Evolutionary conservation across 176 grass and related monocot genomes (phyloP), one percentile per base, ranked within the genome.

Genomic region (Canna indica): DNA sequence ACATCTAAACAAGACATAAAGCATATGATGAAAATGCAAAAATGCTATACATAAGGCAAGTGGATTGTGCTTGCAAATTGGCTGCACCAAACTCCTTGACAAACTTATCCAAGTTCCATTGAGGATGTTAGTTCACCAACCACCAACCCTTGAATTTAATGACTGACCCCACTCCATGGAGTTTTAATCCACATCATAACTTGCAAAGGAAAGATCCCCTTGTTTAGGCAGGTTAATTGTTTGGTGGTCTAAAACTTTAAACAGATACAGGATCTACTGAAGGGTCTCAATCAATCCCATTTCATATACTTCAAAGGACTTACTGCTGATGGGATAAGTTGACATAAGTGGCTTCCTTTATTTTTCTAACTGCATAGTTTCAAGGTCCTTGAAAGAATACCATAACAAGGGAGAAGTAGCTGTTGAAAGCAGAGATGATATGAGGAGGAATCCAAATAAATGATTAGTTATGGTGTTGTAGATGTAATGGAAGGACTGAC

Each of bases 191-290:
- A 32, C 59, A 32, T 26, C 59, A 62, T 34, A 15, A 32, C 27
- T 62, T 62, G 50, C 50, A 33, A 15, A 62, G 59, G 28, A 16
- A 32, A 30, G 13, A 17, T 33, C 4, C 29, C 59, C 29, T 33
- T 32, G 59, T 62, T 62, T 34, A 2, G 59, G 35, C 63, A 66
- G 35, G 35, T 66, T 66, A 32, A 62, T 39, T 66, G 32, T 66
- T 38, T 10, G 20, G 35, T 38, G 33, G 6, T 38, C 33, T 38
- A 66, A 20, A 66, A 12, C 63, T 38, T 8, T 14, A 66, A 38
- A 12, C 20, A 66, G 63, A 36, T 41, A 39, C 5, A 24, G 63
- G 20, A 33, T 25, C 29, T 17, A 14, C 5, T 66, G 59, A 62
- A 62, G 30, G 27, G 59, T 62, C 59, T 32, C 59, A 62, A 62